Percentiles rank a stretch among this genome's conserved stretches.
Evolutionary conservation across 306 rosid genomes (phyloP).

Genomic region (Amphicarpaea edgeworthii): DNA sequence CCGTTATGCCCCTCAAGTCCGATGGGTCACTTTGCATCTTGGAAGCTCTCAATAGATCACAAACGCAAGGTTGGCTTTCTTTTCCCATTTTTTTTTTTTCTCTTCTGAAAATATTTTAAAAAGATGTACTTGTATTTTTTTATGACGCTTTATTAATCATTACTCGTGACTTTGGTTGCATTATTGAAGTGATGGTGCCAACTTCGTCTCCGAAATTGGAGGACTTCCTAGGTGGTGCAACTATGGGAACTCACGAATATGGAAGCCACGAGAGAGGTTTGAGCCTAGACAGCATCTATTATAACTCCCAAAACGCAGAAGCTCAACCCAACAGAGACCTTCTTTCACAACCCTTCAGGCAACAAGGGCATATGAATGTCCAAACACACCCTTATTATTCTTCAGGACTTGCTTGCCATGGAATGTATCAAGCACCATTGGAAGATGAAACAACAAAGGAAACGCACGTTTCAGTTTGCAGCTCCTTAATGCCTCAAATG

Average conservation of each 20-base stretch:
- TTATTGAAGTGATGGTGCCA: conserved; percentile 64
- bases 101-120: neutral
- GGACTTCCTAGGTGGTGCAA: conserved; percentile 89
- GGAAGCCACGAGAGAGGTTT: conserved; percentile 69
- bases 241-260: conserved; percentile 66
- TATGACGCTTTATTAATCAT: neutral
- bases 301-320: conserved; percentile 58
- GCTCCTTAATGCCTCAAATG: conserved; percentile 54
- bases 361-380: conserved; percentile 49
- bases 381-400: conserved; percentile 64
- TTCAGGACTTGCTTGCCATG: conserved; percentile 61
- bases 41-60: conserved; percentile 84
- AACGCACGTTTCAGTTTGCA: conserved; percentile 48
- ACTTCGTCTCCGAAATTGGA: conserved; percentile 87
- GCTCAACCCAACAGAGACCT: conserved; percentile 53
- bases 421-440: conserved; percentile 55
- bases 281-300: conserved; percentile 82
- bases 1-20: conserved; percentile 91
- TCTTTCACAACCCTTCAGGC: conserved; percentile 60
- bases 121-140: neutral
- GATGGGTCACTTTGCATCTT: conserved; percentile 94
- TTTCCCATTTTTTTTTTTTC: neutral
- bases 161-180: neutral
- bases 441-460: conserved; percentile 57
- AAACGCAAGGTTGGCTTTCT: conserved; percentile 62